Percentiles rank a stretch among this genome's conserved stretches.
Conservation (phyloP, 78 protist species). For the Ministeria vibrans region DNA sequence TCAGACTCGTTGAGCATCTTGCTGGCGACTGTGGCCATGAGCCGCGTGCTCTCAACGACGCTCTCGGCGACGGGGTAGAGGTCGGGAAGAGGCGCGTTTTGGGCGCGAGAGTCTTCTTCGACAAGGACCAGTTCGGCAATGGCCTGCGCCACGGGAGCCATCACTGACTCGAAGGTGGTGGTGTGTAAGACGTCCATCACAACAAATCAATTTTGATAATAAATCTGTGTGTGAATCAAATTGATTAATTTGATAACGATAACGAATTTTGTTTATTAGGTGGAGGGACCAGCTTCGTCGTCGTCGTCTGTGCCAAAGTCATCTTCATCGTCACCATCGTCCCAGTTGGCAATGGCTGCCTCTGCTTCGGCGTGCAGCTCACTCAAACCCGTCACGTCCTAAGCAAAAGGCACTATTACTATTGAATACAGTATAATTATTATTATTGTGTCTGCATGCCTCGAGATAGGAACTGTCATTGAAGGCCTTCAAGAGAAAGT, state of each 20-base stretch:
- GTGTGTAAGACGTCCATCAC: too few species aligned
- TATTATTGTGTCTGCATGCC: too few species aligned
- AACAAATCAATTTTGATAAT: too few species aligned
- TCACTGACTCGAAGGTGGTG: neutral
- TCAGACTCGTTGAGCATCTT: neutral
- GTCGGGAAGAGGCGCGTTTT: neutral
- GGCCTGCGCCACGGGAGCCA: neutral
- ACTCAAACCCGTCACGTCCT: constrained; percentile 57
- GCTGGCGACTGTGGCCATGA: neutral
- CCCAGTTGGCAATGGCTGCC: constrained; percentile 13
- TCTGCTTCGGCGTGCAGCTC: constrained; percentile 28
- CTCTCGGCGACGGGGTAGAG: neutral
- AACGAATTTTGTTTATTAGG: too few species aligned
- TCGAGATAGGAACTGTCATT: constrained; percentile 46
- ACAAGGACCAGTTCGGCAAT: neutral
- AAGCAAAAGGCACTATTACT: too few species aligned
- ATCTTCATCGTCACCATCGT: neutral
- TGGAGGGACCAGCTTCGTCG: neutral
- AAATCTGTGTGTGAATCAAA: too few species aligned
- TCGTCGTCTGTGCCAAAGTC: neutral
- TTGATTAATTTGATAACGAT: too few species aligned
- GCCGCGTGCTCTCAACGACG: neutral
- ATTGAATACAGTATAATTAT: too few species aligned
- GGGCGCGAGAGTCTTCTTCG: neutral
- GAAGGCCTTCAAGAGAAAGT: constrained; percentile 43